phyloP scores from a whole-genome alignment of 192 early-diverging fungal species.

The Backusella macrospora region DNA sequence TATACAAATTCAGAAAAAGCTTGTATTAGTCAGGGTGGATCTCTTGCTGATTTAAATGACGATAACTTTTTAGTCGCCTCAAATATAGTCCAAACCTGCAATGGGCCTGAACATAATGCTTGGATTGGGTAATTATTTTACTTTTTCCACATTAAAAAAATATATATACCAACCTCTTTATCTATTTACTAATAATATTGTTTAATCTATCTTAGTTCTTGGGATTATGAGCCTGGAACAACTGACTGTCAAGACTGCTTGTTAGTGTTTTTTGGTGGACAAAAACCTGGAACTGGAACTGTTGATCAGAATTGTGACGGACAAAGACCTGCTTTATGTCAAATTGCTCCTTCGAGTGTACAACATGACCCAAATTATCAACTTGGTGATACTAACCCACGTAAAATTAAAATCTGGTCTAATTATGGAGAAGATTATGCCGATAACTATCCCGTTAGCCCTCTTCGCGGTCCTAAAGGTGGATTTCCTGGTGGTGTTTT shows the following conservation, averaged over 20 bases:
- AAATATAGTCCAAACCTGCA: neutral
- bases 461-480: neutral
- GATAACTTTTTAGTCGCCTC: conserved; percentile 9
- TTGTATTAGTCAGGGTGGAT: neutral
- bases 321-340: neutral
- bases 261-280: neutral
- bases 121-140: conserved; percentile 17
- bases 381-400: neutral
- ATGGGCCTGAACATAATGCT: neutral
- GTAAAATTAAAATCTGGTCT: neutral
- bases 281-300: neutral
- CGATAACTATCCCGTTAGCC: neutral
- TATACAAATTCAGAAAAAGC: neutral
- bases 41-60: neutral
- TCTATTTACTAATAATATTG: neutral
- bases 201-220: neutral
- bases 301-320: neutral
- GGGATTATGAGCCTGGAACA: conserved; percentile 1
- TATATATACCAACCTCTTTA: neutral
- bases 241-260: neutral
- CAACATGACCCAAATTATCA: neutral
- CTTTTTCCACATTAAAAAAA: neutral
- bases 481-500: neutral
- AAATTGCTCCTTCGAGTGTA: neutral
- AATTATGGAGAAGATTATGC: neutral